These are phyloP conservation scores for Eucalyptus virginea DNA, from an alignment of 345 rosid genomes.

Conservation along the genomic window DNA sequence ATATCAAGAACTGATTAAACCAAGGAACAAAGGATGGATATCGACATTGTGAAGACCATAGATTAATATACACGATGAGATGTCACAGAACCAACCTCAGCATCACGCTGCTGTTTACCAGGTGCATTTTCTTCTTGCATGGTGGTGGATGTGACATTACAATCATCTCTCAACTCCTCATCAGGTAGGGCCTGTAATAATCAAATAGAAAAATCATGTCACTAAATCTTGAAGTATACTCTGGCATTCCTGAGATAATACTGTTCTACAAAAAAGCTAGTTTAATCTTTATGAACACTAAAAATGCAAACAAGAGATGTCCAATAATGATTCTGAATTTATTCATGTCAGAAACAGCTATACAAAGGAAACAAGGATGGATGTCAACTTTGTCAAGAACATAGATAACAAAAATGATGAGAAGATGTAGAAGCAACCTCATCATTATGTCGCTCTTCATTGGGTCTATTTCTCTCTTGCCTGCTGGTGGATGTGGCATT, in stretches of 20 bases:
- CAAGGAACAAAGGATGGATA: neutral
- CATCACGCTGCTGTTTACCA: conserved; percentile 4
- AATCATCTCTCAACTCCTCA: neutral
- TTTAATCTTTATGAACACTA: neutral
- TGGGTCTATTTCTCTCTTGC: conserved; percentile 10
- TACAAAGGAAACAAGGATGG: neutral
- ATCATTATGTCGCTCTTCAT: conserved; percentile 2
- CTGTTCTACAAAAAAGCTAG: neutral
- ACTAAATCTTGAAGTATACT: neutral
- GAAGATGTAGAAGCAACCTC: neutral
- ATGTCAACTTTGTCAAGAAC: neutral
- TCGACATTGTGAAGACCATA: neutral
- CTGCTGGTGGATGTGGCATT: conserved; percentile 10
- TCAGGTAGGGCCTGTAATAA: neutral
- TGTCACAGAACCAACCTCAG: neutral
- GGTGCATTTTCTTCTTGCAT: conserved; percentile 10
- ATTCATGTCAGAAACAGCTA: neutral
- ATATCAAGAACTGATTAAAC: neutral
- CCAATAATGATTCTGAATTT: neutral
- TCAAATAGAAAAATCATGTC: neutral
- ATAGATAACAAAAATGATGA: neutral
- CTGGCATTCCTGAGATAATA: neutral
- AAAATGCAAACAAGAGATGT: neutral
- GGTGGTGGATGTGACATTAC: conserved; percentile 6
- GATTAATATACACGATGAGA: neutral